Percentiles rank a stretch among this genome's conserved stretches.
phyloP scores from a whole-genome alignment of 202 grass and related monocot genomes.

The Zizania palustris region DNA sequence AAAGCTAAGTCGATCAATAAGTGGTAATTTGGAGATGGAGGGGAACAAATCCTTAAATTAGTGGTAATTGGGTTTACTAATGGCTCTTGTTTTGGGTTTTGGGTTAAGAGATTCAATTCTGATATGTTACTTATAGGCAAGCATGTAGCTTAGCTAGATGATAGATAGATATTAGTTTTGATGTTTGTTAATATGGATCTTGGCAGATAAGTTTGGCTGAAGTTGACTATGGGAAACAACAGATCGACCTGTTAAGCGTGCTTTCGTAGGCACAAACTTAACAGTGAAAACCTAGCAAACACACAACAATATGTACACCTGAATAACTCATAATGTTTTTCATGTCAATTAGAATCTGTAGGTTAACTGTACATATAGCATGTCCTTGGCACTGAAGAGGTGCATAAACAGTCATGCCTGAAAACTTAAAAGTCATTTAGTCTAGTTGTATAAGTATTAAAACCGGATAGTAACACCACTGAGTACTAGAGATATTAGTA shows the following conservation, averaged over 20 bases:
- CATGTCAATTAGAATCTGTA: too few species aligned
- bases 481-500: too few species aligned
- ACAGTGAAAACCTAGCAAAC: too few species aligned
- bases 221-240: neutral
- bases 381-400: too few species aligned
- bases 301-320: too few species aligned
- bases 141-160: too few species aligned
- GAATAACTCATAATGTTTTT: too few species aligned
- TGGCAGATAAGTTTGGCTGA: neutral
- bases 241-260: neutral
- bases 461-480: too few species aligned
- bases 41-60: conserved; percentile 12
- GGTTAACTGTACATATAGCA: too few species aligned
- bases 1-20: neutral
- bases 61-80: neutral
- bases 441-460: too few species aligned
- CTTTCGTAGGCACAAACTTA: neutral
- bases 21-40: conserved; percentile 4
- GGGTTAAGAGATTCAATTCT: neutral
- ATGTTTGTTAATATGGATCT: neutral
- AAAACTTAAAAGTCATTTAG: too few species aligned
- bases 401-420: too few species aligned
- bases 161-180: neutral
- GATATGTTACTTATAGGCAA: conserved; percentile 64
- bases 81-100: conserved; percentile 17